A percentile compares a stretch with the other conserved stretches of the same genome.
phyloP scores from a whole-genome alignment of 2,329 filamentous ascomycete genomes.

The Esteya vermicola region DNA sequence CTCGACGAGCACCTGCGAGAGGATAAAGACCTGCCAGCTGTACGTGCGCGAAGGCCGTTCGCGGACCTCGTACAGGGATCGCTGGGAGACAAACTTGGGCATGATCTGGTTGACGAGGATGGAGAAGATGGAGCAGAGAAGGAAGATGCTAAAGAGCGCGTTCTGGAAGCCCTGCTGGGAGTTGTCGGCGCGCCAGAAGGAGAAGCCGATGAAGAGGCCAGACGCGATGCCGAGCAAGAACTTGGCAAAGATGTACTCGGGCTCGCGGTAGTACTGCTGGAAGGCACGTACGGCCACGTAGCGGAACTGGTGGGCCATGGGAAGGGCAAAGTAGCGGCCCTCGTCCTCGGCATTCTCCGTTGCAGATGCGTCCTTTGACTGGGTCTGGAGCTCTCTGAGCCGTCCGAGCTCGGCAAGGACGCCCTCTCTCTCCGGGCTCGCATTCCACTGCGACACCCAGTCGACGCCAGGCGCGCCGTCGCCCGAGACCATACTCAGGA shows the following conservation, averaged over 20 bases:
- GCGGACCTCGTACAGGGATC: slow-evolving; percentile 67
- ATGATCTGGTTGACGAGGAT: neutral
- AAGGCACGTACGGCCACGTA: slow-evolving; percentile 59
- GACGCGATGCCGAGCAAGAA: slow-evolving; percentile 48
- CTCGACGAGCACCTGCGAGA: slow-evolving; percentile 69
- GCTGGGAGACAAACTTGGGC: slow-evolving; percentile 72
- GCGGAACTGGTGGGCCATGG: slow-evolving; percentile 57
- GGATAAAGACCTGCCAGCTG: slow-evolving; percentile 71
- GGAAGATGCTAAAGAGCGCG: too few species aligned
- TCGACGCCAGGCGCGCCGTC: too few species aligned
- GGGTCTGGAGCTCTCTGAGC: too few species aligned
- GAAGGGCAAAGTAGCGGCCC: slow-evolving; percentile 77
- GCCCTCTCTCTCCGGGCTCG: slow-evolving; percentile 33
- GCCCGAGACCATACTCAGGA: neutral
- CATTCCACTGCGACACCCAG: too few species aligned
- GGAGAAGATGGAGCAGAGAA: too few species aligned
- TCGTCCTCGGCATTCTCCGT: too few species aligned
- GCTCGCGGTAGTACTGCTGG: slow-evolving; percentile 79
- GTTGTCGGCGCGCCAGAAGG: too few species aligned
- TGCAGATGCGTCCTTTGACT: too few species aligned
- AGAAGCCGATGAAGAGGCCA: too few species aligned
- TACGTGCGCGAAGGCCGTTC: slow-evolving; percentile 75
- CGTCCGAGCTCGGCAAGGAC: too few species aligned
- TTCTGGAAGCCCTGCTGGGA: too few species aligned
- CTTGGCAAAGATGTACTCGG: slow-evolving; percentile 80